Percentiles rank a stretch among this genome's conserved stretches.
phyloP scores from a whole-genome alignment of 2,329 filamentous ascomycete species.

The Pseudonectria buxi region DNA sequence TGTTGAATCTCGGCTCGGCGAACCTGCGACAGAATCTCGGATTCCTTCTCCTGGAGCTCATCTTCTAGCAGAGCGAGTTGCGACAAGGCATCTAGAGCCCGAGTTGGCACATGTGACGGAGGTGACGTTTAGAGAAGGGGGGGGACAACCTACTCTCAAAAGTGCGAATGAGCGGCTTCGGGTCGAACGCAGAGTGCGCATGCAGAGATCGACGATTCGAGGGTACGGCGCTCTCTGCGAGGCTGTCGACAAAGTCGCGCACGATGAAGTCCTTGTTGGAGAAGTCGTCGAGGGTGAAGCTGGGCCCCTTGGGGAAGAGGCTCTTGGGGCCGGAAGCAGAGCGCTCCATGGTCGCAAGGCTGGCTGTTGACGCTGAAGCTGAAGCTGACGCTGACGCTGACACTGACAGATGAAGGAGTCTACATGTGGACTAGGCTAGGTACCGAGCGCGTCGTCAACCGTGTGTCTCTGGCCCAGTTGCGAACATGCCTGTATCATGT shows the following conservation, averaged over 20 bases:
- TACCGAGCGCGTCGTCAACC: conserved; percentile 4
- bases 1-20: conserved; percentile 88
- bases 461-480: conserved; percentile 9
- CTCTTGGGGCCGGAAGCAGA: conserved; percentile 49
- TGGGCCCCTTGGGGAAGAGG: conserved; percentile 71
- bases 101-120: conserved; percentile 6
- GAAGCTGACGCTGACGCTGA: too few relatives aligned
- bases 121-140: not conserved
- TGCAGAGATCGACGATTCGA: conserved; percentile 70
- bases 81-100: conserved; percentile 50
- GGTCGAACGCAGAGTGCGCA: conserved; percentile 67
- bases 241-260: conserved; percentile 90
- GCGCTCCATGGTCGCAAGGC: conserved; percentile 33
- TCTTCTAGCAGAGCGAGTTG: conserved; percentile 67
- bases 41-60: conserved; percentile 83
- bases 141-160: conserved; percentile 62
- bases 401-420: conserved; percentile 10
- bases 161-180: conserved; percentile 90
- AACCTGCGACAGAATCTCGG: conserved; percentile 82
- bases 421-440: conserved; percentile 22
- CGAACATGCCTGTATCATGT: conserved; percentile 1
- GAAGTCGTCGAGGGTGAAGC: conserved; percentile 83
- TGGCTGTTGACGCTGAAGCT: conserved; percentile 14
- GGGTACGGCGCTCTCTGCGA: conserved; percentile 80
- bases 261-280: conserved; percentile 93